These are phyloP conservation scores for Herpotrichia juniperi DNA, from an alignment of 2,329 filamentous ascomycete species.

Conservation along the genomic window DNA sequence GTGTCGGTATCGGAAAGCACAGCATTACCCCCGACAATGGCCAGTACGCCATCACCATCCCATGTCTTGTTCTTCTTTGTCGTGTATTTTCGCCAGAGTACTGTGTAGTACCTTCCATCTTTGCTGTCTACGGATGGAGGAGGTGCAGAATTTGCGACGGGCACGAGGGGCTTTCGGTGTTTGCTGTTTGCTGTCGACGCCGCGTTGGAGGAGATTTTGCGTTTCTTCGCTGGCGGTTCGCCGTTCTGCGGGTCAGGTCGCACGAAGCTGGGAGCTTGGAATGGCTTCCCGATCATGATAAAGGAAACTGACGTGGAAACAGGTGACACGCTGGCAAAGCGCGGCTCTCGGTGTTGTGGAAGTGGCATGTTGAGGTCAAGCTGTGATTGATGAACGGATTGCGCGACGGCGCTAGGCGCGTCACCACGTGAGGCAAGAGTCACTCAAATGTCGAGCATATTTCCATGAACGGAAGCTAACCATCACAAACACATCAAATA, in stretches of 20 bases:
- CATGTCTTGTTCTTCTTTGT: slow-evolving; percentile 79
- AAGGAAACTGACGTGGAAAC: neutral
- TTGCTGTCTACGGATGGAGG: slow-evolving; percentile 22
- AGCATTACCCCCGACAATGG: slow-evolving; percentile 62
- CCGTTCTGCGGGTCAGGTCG: slow-evolving; percentile 23
- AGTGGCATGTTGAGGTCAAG: neutral
- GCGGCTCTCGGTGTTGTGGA: neutral
- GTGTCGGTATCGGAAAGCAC: slow-evolving; percentile 64
- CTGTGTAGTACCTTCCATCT: slow-evolving; percentile 50
- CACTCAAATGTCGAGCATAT: no score
- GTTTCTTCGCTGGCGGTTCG: slow-evolving; percentile 49
- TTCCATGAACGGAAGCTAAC: no score
- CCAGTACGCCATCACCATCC: slow-evolving; percentile 74
- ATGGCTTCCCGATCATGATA: slow-evolving; percentile 37
- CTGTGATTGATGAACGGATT: neutral
- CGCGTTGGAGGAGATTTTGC: slow-evolving; percentile 45
- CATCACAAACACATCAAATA: no score
- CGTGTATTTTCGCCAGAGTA: slow-evolving; percentile 68
- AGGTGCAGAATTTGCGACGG: slow-evolving; percentile 20
- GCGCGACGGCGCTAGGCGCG: slow-evolving; percentile 1
- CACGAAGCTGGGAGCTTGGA: slow-evolving; percentile 40
- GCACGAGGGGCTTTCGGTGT: slow-evolving; percentile 39
- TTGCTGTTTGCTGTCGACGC: slow-evolving; percentile 22
- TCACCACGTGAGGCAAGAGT: neutral
- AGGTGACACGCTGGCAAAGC: neutral